These are phyloP conservation scores for Moricandia moricandioides DNA, from an alignment of 345 rosid genomes.

Conservation along the genomic window DNA sequence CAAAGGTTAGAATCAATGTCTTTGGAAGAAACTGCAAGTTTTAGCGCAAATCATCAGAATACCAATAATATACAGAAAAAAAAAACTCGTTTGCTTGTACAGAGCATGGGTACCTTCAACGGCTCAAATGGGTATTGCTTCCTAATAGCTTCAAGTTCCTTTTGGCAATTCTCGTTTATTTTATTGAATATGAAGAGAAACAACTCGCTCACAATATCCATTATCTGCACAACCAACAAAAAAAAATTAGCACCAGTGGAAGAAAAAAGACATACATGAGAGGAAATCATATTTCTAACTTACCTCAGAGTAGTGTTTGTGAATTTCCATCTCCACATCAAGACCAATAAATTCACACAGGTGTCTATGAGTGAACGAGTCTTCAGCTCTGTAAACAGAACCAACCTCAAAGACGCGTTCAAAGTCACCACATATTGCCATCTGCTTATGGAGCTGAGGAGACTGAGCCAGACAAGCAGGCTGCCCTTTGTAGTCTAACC, in stretches of 20 bases:
- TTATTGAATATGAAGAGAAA: background rate
- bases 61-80: background rate
- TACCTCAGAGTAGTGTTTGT: background rate
- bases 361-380: conserved; percentile 75
- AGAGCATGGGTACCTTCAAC: background rate
- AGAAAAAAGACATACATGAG: background rate
- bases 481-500: background rate
- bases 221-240: background rate
- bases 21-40: background rate
- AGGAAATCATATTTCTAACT: background rate
- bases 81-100: background rate
- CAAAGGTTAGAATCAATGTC: background rate
- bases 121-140: background rate
- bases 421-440: conserved; percentile 53
- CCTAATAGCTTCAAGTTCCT: background rate
- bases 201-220: background rate
- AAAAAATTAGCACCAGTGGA: background rate
- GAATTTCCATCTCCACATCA: conserved; percentile 77
- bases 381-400: conserved; percentile 83
- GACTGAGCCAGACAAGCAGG: background rate
- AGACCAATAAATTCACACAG: conserved; percentile 72
- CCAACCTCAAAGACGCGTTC: conserved; percentile 76
- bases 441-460: background rate
- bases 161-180: background rate
- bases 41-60: background rate